Evolutionary conservation across 306 rosid species (phyloP).

Genomic region (Macrotyloma uniflorum): DNA sequence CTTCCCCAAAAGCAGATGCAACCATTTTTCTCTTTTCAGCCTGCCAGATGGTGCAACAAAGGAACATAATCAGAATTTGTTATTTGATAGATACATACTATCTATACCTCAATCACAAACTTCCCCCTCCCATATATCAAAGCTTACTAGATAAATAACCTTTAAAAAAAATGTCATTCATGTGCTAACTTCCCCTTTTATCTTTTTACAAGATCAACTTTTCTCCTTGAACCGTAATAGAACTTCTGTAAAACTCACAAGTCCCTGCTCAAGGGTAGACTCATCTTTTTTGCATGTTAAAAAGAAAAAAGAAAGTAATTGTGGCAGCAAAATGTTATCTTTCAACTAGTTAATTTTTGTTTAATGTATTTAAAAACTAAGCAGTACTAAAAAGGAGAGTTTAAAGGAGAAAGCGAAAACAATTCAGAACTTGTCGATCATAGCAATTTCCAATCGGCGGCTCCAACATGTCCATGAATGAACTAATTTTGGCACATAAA

Average conservation of each 20-base stretch:
- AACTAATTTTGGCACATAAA: constrained; percentile 14
- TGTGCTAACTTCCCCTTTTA: not conserved
- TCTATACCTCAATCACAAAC: not conserved
- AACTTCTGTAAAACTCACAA: not conserved
- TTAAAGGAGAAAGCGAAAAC: not conserved
- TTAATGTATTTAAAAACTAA: not conserved
- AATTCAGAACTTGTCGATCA: constrained; percentile 22
- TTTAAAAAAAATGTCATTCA: not conserved
- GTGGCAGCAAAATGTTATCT: not conserved
- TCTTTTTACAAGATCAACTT: not conserved
- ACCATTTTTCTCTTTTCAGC: constrained; percentile 97
- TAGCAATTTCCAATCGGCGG: not conserved
- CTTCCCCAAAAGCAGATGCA: constrained; percentile 98
- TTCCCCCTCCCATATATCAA: not conserved
- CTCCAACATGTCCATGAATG: not conserved
- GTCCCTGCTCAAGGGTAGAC: too few relatives aligned
- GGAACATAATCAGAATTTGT: constrained; percentile 29
- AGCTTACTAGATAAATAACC: constrained; percentile 7
- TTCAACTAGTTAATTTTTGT: not conserved
- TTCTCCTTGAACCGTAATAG: not conserved
- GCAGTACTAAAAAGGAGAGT: not conserved
- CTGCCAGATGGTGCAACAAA: constrained; percentile 54
- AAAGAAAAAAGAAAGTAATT: not conserved
- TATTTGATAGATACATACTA: not conserved
- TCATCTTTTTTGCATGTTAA: not conserved